Evolutionary conservation across 1,284 basidiomycete species (phyloP).

Genomic region (Fomitopsis palustris): DNA sequence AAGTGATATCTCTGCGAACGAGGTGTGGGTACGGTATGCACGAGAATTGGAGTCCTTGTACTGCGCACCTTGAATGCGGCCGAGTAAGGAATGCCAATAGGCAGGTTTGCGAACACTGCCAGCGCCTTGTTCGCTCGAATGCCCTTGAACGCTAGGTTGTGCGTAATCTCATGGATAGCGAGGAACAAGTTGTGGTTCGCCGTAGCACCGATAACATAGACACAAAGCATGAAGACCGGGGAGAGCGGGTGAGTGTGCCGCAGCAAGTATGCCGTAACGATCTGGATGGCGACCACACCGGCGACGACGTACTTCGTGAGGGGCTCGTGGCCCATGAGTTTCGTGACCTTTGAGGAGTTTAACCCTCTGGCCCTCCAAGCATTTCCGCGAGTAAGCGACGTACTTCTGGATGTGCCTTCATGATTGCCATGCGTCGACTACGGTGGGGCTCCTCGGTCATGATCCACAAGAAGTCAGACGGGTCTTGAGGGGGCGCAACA

Average conservation of each 20-base stretch:
- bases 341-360: constrained; percentile 60
- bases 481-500: constrained; percentile 59
- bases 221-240: constrained; percentile 68
- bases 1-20: constrained; percentile 77
- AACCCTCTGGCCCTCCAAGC: background rate
- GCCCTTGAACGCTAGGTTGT: constrained; percentile 91
- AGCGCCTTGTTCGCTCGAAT: constrained; percentile 83
- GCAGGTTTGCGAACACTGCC: constrained; percentile 89
- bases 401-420: constrained; percentile 94
- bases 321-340: constrained; percentile 93
- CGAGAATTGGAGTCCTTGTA: background rate
- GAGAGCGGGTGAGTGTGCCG: constrained; percentile 69
- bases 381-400: background rate
- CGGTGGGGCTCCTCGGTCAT: constrained; percentile 98
- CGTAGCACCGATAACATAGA: constrained; percentile 90
- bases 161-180: constrained; percentile 98
- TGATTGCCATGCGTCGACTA: constrained; percentile 80
- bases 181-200: constrained; percentile 97
- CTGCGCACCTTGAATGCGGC: constrained; percentile 87
- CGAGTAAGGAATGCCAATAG: constrained; percentile 93
- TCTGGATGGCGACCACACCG: constrained; percentile 75
- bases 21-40: constrained; percentile 1
- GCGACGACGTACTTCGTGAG: constrained; percentile 88
- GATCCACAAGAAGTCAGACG: constrained; percentile 87
- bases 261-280: constrained; percentile 63